Evolutionary conservation across 2,329 filamentous ascomycete genomes (phyloP).

Genomic region (Ophiocordyceps polyrhachis-furcata): DNA sequence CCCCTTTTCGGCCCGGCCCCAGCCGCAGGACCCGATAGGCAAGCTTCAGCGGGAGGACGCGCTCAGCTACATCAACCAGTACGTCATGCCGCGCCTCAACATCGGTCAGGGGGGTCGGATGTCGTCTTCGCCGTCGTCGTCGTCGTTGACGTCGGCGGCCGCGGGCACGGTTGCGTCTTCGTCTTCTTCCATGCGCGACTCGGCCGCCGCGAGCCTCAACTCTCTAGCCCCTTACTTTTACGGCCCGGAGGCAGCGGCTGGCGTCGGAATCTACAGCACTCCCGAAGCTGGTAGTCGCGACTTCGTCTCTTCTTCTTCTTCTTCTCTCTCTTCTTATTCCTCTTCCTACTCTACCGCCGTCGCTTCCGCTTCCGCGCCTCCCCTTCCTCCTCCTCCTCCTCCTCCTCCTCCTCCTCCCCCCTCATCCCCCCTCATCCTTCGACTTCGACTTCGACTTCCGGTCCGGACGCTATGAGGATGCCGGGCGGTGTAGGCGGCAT

Average conservation of each 20-base stretch:
- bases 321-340: slow-evolving; percentile 10
- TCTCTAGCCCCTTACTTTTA: slow-evolving; percentile 39
- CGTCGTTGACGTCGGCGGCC: neutral
- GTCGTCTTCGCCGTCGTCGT: slow-evolving; percentile 16
- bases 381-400: slow-evolving; percentile 6
- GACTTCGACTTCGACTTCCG: neutral
- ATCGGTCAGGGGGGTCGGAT: slow-evolving; percentile 9
- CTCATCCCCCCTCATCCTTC: neutral
- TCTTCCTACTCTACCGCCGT: neutral
- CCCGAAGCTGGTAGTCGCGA: slow-evolving; percentile 17
- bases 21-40: slow-evolving; percentile 36
- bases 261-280: slow-evolving; percentile 24
- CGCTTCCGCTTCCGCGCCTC: slow-evolving; percentile 7
- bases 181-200: slow-evolving; percentile 20
- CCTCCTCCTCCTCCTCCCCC: slow-evolving; percentile 3
- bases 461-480: slow-evolving; percentile 1
- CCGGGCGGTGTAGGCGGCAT: slow-evolving; percentile 21
- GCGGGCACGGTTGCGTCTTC: slow-evolving; percentile 3
- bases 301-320: slow-evolving; percentile 12
- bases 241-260: slow-evolving; percentile 24
- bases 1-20: slow-evolving; percentile 26
- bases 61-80: slow-evolving; percentile 51
- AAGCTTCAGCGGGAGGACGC: slow-evolving; percentile 50
- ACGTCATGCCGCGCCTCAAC: slow-evolving; percentile 41
- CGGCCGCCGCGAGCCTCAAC: slow-evolving; percentile 30